Conservation (phyloP, 495 filamentous ascomycete species). For the Rhypophila decipiens region DNA sequence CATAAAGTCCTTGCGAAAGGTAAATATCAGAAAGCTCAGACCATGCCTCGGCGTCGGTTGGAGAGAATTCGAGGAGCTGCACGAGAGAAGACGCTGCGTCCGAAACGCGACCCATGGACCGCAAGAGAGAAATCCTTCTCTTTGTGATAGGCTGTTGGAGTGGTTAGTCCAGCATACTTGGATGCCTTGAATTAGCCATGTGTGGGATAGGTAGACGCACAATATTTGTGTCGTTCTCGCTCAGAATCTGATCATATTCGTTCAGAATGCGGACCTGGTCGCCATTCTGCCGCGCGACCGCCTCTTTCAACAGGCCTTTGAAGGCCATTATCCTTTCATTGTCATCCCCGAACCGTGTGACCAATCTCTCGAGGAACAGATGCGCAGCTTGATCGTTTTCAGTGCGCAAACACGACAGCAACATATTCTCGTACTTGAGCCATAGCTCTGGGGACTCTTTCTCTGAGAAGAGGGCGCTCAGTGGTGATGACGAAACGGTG, state of each 20-base stretch:
- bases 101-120: conserved; percentile 56
- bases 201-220: conserved; percentile 40
- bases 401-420: conserved; percentile 77
- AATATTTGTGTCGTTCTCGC: conserved; percentile 72
- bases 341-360: conserved; percentile 67
- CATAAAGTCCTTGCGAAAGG: conserved; percentile 62
- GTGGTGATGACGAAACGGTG: conserved; percentile 39
- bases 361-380: conserved; percentile 64
- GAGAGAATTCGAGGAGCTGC: conserved; percentile 70
- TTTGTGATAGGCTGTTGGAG: conserved; percentile 91
- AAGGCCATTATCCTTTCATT: conserved; percentile 83
- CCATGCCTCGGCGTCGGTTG: conserved; percentile 92
- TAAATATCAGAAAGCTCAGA: conserved; percentile 86
- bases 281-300: conserved; percentile 57
- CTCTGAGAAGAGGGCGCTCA: conserved; percentile 48
- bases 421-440: conserved; percentile 75
- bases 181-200: conserved; percentile 13
- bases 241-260: conserved; percentile 69
- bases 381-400: conserved; percentile 75
- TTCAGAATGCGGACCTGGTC: conserved; percentile 62
- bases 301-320: conserved; percentile 78
- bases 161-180: too few relatives aligned
- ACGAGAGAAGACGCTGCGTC: conserved; percentile 72
- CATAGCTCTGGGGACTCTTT: conserved; percentile 71
- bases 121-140: conserved; percentile 73